These are phyloP conservation scores for Gossypium mustelinum DNA, from an alignment of 345 rosid species.

Conservation along the genomic window DNA sequence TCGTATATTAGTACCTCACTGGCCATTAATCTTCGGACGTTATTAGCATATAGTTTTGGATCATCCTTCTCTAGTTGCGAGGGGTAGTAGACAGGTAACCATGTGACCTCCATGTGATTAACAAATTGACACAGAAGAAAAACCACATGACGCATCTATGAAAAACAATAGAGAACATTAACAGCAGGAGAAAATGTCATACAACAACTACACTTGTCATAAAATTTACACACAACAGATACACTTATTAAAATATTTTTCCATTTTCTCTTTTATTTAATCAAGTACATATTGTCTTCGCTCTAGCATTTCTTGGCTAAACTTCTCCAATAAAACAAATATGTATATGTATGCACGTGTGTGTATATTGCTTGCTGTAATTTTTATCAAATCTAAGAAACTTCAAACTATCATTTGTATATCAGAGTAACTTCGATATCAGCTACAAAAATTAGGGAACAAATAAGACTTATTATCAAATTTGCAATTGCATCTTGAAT, in stretches of 20 bases:
- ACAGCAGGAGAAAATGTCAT: background rate
- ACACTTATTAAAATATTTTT: background rate
- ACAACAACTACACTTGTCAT: background rate
- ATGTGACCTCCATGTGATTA: slow-evolving; percentile 73
- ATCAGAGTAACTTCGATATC: too few species aligned
- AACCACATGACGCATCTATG: slow-evolving; percentile 78
- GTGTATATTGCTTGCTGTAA: too few species aligned
- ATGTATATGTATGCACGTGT: too few species aligned
- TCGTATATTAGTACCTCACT: slow-evolving; percentile 51
- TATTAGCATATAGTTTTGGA: slow-evolving; percentile 81
- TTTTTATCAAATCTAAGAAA: too few species aligned
- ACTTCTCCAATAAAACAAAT: background rate
- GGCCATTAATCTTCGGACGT: slow-evolving; percentile 83
- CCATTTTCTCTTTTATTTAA: background rate
- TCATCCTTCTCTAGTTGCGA: slow-evolving; percentile 87
- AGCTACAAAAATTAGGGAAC: background rate
- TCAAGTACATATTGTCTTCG: background rate
- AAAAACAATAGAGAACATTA: slow-evolving; percentile 2
- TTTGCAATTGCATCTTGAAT: background rate
- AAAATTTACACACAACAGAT: background rate
- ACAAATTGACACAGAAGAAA: slow-evolving; percentile 84
- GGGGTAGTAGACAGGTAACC: slow-evolving; percentile 81
- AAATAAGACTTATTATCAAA: background rate
- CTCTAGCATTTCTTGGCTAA: background rate
- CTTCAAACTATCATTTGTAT: too few species aligned